Base-by-base conservation (phyloP, 768 basidiomycete species). In the Mycena kentingensis region DNA sequence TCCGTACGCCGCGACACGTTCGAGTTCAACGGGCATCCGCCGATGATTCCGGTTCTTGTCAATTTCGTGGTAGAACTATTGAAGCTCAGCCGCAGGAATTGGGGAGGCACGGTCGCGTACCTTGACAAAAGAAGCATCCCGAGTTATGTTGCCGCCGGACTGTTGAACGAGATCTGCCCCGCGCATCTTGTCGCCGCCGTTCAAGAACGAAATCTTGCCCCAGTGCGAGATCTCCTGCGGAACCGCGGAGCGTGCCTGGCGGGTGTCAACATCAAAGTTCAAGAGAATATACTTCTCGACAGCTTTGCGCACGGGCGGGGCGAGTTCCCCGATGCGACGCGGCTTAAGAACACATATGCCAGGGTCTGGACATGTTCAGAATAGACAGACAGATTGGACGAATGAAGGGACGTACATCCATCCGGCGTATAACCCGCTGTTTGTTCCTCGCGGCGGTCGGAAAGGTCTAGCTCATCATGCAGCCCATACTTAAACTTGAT, bases 71-170 rank as follows among this genome's bases (percentile, higher is more conserved):
- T 29, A 27, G 16, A 37, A 52, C 42, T 52, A 10, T 16, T 6
- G 5, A 6, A 18, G 27, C 25, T 28, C 26, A 5, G 27, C 16
- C 25, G 21, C 11, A 18, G 5, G 31, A 22, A 32, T 8, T 12
- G 19, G 7, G 21, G 10, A 37, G 28, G 25, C 6, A 26, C 19
- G 18, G 3, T 12, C 12, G 21, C 49, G 11, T 8, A 42, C 39
- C 47, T 49, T 49, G 5, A 49, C 19, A 49, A 49, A 49, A 5
- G 47, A 38, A 12, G 47, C 47, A 29, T 50, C 49, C 18, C 49
- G 49, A 2, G 39, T 50, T 38, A 42, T 50, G 22, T 50, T 39
- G 12, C 31, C 7, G 37, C 42, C 38, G 18, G 47, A 37, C 13
- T 39, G 12, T 15, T 16, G 8, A 6, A 3, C 3, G 28, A 49